Base-by-base conservation (phyloP, 108 stramenopile species). In the Heterococcus sp. region DNA sequence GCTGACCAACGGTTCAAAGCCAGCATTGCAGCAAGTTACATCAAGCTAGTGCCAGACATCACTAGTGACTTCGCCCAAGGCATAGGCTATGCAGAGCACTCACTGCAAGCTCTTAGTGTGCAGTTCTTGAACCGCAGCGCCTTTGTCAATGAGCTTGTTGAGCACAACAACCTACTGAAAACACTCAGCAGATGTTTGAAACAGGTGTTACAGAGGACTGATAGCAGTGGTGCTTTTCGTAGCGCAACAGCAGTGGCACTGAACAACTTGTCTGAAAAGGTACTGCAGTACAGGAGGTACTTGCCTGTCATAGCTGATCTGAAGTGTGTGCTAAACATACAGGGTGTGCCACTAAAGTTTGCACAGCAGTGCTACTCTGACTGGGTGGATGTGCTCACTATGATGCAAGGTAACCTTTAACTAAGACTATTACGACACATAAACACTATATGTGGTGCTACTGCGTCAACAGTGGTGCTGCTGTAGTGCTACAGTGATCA, bases 1-100 rank as follows among this genome's bases (percentile, higher is more conserved):
- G 93, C 95, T 26, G 93, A 94, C 65, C 93, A 92, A n/a, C 88
- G 91, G 5, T 97, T 97, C 89, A 97, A 97, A 85, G 87, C 85
- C 5, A 90, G 90, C 33, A 73, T 97, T 65, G 93, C 94, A n/a
- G 90, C 85, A 3, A 93, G 92, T 36, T 97, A 97, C 76, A 93
- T 91, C 76, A 91, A 92, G 68, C 92, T 94, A 5, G 94, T 94
- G 75, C 75, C 73, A 14, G 75, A 82, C 3, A 92, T 95, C 38
- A 92, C 94, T 3, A 71, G 83, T 0, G 90, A 93, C 78, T 94
- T 92, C 78, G 91, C 91, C 4, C 83, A 90, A 3, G 96, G 96
- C 14, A 86, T 93, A 39, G 96, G 96, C 11, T 80, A 90, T 1
- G 74, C 92, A 66, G 96, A 95, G 76, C 89, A 92, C 65, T 73